Evolutionary conservation across 495 filamentous ascomycete genomes (phyloP).

Genomic region (Podospora anserina): DNA sequence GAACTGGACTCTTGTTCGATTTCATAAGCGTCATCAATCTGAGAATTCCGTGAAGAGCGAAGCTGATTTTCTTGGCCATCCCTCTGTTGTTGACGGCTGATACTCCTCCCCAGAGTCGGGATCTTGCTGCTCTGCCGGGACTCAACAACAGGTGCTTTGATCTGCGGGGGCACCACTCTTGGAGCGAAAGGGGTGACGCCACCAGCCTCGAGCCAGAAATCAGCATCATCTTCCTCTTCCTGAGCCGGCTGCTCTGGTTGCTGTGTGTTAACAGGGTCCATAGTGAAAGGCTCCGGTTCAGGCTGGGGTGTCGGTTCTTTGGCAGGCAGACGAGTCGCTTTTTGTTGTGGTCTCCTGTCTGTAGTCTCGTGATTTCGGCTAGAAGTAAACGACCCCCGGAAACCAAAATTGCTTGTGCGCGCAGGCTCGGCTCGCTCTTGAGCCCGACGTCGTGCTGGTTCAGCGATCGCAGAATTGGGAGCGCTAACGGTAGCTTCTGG

Average conservation of each 20-base stretch:
- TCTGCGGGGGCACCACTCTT: constrained; percentile 19
- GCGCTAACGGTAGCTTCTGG: constrained; percentile 19
- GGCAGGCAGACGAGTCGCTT: not conserved
- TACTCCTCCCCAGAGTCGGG: constrained; percentile 41
- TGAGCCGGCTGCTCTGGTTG: constrained; percentile 9
- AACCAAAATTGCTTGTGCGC: constrained; percentile 9
- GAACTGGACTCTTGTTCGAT: constrained; percentile 35
- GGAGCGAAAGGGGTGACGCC: constrained; percentile 34
- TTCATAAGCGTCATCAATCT: not conserved
- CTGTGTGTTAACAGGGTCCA: not conserved
- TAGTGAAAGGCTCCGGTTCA: not conserved
- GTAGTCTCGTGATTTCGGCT: constrained; percentile 15
- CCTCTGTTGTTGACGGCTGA: not conserved
- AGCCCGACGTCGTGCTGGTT: constrained; percentile 21
- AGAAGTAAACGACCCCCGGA: constrained; percentile 15
- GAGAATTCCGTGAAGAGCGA: not conserved
- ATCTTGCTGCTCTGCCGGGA: constrained; percentile 39
- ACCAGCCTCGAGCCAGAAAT: constrained; percentile 45
- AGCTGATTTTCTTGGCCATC: not conserved
- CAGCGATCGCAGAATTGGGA: constrained; percentile 27
- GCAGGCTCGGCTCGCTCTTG: constrained; percentile 13
- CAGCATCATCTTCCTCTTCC: constrained; percentile 41
- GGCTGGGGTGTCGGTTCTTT: not conserved
- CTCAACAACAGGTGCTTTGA: constrained; percentile 20
- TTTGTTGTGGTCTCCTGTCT: not conserved